Evolutionary conservation across 1,139 yeast genomes (phyloP).

Genomic region (Kazachstania sp.): DNA sequence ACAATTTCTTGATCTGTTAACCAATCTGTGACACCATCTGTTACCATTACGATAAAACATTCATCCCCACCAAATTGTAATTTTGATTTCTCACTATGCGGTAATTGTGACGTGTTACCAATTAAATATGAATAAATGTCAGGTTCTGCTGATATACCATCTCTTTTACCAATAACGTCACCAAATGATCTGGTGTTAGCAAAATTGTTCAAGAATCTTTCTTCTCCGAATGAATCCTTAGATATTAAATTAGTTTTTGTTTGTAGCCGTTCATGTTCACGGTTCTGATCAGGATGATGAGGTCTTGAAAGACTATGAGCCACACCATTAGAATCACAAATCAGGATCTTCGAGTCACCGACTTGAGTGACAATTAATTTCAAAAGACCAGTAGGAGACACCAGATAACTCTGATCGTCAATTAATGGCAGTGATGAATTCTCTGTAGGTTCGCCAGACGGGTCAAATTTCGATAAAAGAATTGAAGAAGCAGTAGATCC

Average conservation of each 20-base stretch:
- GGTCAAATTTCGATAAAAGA: constrained; percentile 36
- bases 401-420: constrained; percentile 42
- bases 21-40: constrained; percentile 80
- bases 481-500: constrained; percentile 86
- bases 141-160: constrained; percentile 90
- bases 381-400: constrained; percentile 61
- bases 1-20: constrained; percentile 86
- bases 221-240: constrained; percentile 91
- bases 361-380: constrained; percentile 77
- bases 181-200: constrained; percentile 96
- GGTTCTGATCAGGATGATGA: constrained; percentile 82
- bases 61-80: constrained; percentile 65
- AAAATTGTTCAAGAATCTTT: constrained; percentile 61
- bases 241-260: constrained; percentile 36
- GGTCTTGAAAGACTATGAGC: constrained; percentile 71
- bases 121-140: constrained; percentile 54
- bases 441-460: constrained; percentile 6
- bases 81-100: constrained; percentile 29
- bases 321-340: constrained; percentile 66
- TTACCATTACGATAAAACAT: constrained; percentile 63
- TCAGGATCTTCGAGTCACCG: constrained; percentile 89
- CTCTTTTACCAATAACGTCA: constrained; percentile 66
- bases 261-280: constrained; percentile 59
- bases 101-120: constrained; percentile 29
- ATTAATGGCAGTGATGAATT: constrained; percentile 32